These are phyloP conservation scores for Erythrophleum fordii DNA, from an alignment of 306 rosid genomes.

Conservation along the genomic window DNA sequence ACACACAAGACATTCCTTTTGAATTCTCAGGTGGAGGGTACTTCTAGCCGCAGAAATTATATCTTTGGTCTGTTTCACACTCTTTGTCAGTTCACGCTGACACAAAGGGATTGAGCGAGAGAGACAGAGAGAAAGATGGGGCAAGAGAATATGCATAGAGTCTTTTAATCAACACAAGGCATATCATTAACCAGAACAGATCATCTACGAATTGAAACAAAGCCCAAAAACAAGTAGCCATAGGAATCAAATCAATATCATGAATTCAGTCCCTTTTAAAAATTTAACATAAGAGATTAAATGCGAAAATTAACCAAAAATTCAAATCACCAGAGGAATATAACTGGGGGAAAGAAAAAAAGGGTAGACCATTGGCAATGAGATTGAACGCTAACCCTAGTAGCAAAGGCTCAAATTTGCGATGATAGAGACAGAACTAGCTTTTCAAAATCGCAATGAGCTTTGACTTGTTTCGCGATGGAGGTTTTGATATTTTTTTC, in stretches of 20 bases:
- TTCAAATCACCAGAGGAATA: background rate
- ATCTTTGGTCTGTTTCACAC: background rate
- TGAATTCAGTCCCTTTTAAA: background rate
- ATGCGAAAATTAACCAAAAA: background rate
- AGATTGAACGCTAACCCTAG: background rate
- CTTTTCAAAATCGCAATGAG: too few relatives aligned
- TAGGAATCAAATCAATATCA: background rate
- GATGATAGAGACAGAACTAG: background rate
- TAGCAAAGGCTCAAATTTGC: background rate
- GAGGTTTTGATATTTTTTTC: too few relatives aligned
- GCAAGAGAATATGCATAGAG: constrained; percentile 55
- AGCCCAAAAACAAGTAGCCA: too few relatives aligned
- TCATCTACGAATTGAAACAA: background rate
- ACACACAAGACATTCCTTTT: background rate
- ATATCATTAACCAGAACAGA: background rate
- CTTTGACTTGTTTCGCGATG: too few relatives aligned
- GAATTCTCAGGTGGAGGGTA: background rate
- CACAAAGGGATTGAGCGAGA: background rate
- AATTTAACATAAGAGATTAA: background rate
- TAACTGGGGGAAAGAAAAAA: too few relatives aligned
- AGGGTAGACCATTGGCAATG: background rate
- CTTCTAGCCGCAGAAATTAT: background rate
- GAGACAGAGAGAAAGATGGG: constrained; percentile 53
- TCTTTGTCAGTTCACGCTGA: background rate
- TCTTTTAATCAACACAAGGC: background rate